Percentiles rank a stretch among this genome's conserved stretches.
Evolutionary conservation across 768 basidiomycete species (phyloP).

Genomic region (Sarcodon sp.): DNA sequence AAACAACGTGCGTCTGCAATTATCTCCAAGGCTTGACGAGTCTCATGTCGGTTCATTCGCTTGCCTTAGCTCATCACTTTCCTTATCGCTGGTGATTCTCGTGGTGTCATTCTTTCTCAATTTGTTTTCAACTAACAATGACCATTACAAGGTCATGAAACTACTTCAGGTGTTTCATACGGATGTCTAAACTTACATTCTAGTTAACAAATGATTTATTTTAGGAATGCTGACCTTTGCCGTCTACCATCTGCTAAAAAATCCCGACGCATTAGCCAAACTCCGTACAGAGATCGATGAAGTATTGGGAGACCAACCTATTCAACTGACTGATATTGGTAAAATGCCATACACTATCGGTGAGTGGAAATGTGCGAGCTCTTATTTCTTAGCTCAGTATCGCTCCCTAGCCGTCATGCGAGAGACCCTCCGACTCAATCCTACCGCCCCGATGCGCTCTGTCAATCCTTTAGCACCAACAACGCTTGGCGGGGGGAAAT

Average conservation of each 20-base stretch:
- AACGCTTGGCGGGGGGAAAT: conserved; percentile 25
- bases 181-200: not conserved
- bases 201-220: not conserved
- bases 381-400: not conserved
- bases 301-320: conserved; percentile 25
- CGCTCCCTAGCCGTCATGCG: conserved; percentile 21
- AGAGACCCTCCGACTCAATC: conserved; percentile 21
- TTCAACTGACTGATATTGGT: conserved; percentile 24
- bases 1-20: conserved; percentile 20
- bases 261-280: conserved; percentile 28
- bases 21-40: not conserved
- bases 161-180: conserved; percentile 17
- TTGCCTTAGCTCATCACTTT: conserved; percentile 29
- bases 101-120: conserved; percentile 3
- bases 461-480: conserved; percentile 22
- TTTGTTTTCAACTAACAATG: not conserved
- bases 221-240: conserved; percentile 26
- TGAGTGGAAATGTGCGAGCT: conserved; percentile 5
- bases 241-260: conserved; percentile 29
- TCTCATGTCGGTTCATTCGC: not conserved
- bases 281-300: conserved; percentile 35
- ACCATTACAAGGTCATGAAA: conserved; percentile 19
- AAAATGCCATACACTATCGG: conserved; percentile 32
- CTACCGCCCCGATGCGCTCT: conserved; percentile 23
- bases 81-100: conserved; percentile 26